Conservation (phyloP, 1,139 yeast genomes). For the Pichia sp. region DNA sequence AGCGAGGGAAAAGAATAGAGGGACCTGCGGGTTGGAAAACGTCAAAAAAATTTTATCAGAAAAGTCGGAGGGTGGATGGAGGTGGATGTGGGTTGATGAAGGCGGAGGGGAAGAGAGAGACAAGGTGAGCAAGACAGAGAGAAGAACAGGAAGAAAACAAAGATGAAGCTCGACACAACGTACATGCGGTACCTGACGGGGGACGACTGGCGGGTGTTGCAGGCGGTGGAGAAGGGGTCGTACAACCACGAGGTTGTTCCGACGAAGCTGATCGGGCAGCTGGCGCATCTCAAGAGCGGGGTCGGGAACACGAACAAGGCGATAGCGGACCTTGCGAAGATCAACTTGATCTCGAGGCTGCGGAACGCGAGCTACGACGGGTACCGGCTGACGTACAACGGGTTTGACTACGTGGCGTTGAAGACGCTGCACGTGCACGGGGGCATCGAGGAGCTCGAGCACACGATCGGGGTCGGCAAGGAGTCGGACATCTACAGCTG, state of each 20-base stretch:
- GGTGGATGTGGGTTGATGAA: too few relatives aligned
- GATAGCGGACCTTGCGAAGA: slow-evolving; percentile 81
- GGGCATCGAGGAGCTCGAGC: slow-evolving; percentile 73
- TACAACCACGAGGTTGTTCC: slow-evolving; percentile 95
- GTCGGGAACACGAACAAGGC: slow-evolving; percentile 69
- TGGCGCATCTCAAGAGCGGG: slow-evolving; percentile 73
- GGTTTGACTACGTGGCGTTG: slow-evolving; percentile 87
- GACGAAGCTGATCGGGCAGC: slow-evolving; percentile 70
- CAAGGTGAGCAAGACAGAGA: too few relatives aligned
- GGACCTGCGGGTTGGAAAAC: too few relatives aligned
- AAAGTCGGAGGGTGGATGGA: too few relatives aligned
- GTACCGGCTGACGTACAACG: slow-evolving; percentile 79
- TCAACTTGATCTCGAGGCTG: slow-evolving; percentile 68
- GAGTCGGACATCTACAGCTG: slow-evolving; percentile 95
- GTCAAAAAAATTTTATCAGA: too few relatives aligned
- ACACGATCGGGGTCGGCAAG: slow-evolving; percentile 93
- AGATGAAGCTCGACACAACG: slow-evolving; percentile 85
- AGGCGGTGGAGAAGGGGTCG: slow-evolving; percentile 88
- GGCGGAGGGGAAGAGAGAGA: too few relatives aligned
- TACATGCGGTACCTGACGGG: slow-evolving; percentile 90
- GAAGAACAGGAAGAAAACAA: neutral
- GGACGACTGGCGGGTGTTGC: slow-evolving; percentile 85
- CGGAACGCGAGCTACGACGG: slow-evolving; percentile 93
- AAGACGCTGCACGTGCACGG: slow-evolving; percentile 74
- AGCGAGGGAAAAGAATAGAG: neutral